phyloP scores from a whole-genome alignment of 176 grass and related monocot species.

The Bonia amplexicaulis region DNA sequence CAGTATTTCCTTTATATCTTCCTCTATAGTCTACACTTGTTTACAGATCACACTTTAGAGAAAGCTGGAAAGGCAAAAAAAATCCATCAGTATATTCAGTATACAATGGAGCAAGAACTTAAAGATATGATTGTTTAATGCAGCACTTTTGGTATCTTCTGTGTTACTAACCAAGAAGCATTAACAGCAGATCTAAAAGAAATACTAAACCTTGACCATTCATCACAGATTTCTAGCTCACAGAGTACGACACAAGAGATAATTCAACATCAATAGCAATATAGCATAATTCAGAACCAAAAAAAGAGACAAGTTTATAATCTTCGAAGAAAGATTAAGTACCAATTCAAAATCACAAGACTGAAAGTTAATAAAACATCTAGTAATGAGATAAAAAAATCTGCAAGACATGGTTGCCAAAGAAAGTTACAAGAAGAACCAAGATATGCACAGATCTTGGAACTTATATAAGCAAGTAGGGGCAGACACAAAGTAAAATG shows the following conservation, averaged over 20 bases:
- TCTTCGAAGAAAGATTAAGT: not conserved
- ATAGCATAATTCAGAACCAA: not conserved
- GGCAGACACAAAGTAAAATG: not conserved
- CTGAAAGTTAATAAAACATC: not conserved
- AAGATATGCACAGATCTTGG: not conserved
- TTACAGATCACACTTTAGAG: slow-evolving; percentile 3
- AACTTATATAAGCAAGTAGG: not conserved
- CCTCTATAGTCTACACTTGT: not conserved
- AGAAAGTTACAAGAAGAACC: not conserved
- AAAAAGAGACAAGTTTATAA: not conserved
- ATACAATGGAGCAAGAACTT: slow-evolving; percentile 11
- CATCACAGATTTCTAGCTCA: not conserved
- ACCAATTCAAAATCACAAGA: not conserved
- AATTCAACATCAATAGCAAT: not conserved
- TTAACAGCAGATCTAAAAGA: not conserved
- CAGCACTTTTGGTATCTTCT: not conserved
- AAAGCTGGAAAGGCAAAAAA: not conserved
- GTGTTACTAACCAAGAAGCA: not conserved
- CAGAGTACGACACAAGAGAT: not conserved
- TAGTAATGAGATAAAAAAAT: not conserved
- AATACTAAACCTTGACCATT: not conserved
- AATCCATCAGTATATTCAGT: not conserved
- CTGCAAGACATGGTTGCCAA: not conserved
- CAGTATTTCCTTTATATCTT: not conserved
- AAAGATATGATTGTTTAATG: not conserved